A percentile compares a stretch with the other conserved stretches of the same genome.
phyloP scores from a whole-genome alignment of 352 stramenopile genomes.

The Phytophthora ohioensis region DNA sequence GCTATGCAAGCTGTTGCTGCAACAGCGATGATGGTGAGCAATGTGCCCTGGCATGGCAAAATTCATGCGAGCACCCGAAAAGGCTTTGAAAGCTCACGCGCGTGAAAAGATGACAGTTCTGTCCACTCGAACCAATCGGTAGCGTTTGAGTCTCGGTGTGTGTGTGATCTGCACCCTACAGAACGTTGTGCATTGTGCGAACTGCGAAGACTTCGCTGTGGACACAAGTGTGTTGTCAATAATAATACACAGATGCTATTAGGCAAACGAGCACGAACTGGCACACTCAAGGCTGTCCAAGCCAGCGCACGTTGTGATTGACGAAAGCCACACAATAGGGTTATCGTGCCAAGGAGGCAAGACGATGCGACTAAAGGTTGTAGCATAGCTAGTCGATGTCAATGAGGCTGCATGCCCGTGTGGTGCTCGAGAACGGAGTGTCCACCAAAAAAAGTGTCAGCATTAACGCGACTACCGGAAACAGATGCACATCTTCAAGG shows the following conservation, averaged over 20 bases:
- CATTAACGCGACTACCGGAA: constrained; percentile 9
- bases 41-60: no score
- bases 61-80: no score
- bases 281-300: not conserved
- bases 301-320: not conserved
- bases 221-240: no score
- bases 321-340: not conserved
- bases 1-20: not conserved
- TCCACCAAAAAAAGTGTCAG: not conserved
- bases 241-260: no score
- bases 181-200: no score
- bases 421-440: constrained; percentile 1
- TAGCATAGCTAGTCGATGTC: not conserved
- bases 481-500: constrained; percentile 15
- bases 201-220: no score
- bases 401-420: not conserved
- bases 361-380: not conserved
- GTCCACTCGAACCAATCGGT: no score
- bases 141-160: no score
- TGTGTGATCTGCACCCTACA: no score
- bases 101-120: no score
- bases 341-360: not conserved
- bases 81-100: no score
- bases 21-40: not conserved
- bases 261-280: not conserved